Conservation (phyloP, 2,329 filamentous ascomycete genomes). For the Exutisphaerella laricina region DNA sequence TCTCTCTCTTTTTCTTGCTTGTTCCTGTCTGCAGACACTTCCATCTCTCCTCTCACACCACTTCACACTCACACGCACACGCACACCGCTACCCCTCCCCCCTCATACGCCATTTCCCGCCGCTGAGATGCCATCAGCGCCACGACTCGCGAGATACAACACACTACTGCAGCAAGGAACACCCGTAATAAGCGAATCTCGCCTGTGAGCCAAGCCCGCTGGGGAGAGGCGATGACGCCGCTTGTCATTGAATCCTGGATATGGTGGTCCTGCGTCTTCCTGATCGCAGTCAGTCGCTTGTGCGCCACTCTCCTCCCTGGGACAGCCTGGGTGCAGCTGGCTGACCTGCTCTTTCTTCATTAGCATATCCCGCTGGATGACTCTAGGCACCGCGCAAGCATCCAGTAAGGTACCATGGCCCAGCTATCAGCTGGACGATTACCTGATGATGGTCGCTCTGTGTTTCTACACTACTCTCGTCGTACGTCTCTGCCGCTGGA, state of each 20-base stretch:
- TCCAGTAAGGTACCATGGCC: slow-evolving; percentile 27
- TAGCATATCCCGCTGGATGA: slow-evolving; percentile 41
- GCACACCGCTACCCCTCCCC: too few relatives aligned
- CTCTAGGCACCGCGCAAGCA: slow-evolving; percentile 38
- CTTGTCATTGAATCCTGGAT: slow-evolving; percentile 44
- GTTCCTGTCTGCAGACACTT: too few relatives aligned
- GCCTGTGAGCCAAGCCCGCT: too few relatives aligned
- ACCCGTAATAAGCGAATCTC: too few relatives aligned
- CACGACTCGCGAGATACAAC: too few relatives aligned
- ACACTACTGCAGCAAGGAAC: too few relatives aligned
- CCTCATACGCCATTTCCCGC: too few relatives aligned
- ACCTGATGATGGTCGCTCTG: slow-evolving; percentile 50
- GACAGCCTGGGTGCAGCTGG: background rate
- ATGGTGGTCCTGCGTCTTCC: slow-evolving; percentile 35
- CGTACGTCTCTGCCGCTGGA: background rate
- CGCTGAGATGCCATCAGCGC: too few relatives aligned
- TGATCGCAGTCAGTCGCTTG: slow-evolving; percentile 40
- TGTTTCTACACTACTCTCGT: slow-evolving; percentile 48
- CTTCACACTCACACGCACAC: too few relatives aligned
- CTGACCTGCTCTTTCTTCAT: slow-evolving; percentile 3
- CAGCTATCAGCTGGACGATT: slow-evolving; percentile 53
- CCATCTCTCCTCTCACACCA: too few relatives aligned
- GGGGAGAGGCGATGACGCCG: slow-evolving; percentile 31
- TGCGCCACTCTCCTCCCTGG: slow-evolving; percentile 25
- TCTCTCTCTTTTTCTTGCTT: too few relatives aligned